Evolutionary conservation across 768 basidiomycete species (phyloP).

Genomic region (Exidia glandulosa): DNA sequence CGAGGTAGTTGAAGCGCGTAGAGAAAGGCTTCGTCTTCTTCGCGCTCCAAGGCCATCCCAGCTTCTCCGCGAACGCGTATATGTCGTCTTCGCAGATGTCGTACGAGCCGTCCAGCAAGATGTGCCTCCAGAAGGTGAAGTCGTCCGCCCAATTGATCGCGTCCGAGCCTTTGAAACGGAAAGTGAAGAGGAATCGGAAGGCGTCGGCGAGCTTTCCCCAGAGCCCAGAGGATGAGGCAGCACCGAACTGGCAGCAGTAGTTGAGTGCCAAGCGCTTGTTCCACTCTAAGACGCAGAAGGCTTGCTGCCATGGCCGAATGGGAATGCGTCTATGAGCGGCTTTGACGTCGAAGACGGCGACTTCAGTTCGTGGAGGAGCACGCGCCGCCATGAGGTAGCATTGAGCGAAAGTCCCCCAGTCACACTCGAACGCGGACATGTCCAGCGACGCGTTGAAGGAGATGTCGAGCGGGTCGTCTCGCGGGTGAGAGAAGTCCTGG

Average conservation of each 20-base stretch:
- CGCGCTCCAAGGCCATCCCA: not conserved
- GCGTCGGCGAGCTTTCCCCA: not conserved
- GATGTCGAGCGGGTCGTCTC: slow-evolving; percentile 6
- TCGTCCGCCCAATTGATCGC: not conserved
- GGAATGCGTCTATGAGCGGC: not conserved
- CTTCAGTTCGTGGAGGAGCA: slow-evolving; percentile 21
- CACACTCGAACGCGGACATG: slow-evolving; percentile 19
- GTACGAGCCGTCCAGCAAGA: not conserved
- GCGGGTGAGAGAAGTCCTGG: not conserved
- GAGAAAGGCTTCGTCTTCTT: not conserved
- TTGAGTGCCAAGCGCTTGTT: not conserved
- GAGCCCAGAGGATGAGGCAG: not conserved
- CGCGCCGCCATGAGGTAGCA: slow-evolving; percentile 10
- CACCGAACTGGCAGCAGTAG: not conserved
- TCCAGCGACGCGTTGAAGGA: slow-evolving; percentile 24
- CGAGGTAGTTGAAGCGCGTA: slow-evolving; percentile 9
- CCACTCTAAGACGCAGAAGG: slow-evolving; percentile 17
- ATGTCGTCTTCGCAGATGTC: not conserved
- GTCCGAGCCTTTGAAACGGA: not conserved
- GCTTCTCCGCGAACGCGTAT: not conserved
- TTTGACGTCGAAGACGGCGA: not conserved
- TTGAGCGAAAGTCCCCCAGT: slow-evolving; percentile 27
- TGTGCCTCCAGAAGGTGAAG: not conserved
- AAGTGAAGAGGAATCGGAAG: not conserved
- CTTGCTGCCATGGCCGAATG: slow-evolving; percentile 25